phyloP scores from a whole-genome alignment of 768 basidiomycete genomes.

The Coprinellus aureogranulatus region DNA sequence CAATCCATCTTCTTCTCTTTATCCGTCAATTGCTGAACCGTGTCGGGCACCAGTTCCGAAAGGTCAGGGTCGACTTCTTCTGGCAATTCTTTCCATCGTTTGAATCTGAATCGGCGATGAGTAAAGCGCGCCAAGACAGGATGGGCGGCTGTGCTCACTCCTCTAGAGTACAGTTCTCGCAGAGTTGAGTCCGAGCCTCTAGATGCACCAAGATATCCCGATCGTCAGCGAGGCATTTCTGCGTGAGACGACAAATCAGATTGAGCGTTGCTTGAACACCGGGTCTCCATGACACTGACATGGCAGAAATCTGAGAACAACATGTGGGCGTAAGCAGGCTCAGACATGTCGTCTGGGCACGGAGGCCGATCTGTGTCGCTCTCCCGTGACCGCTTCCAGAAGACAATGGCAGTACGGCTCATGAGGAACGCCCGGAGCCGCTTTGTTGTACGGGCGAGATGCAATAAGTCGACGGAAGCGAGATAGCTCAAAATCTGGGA shows the following conservation, averaged over 20 bases:
- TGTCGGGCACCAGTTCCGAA: background rate
- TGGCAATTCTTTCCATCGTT: background rate
- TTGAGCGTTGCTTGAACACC: background rate
- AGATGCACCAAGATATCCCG: background rate
- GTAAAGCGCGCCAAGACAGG: background rate
- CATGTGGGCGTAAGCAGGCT: background rate
- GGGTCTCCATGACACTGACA: background rate
- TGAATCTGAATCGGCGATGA: background rate
- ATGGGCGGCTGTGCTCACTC: background rate
- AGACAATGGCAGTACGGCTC: background rate
- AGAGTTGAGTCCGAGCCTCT: background rate
- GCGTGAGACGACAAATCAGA: background rate
- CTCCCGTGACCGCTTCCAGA: background rate
- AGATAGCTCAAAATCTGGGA: background rate
- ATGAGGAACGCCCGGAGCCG: background rate
- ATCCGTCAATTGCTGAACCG: background rate
- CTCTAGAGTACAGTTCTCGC: background rate
- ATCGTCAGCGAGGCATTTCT: background rate
- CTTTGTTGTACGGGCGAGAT: background rate
- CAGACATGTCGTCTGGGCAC: background rate
- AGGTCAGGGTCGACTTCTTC: background rate
- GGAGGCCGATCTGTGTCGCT: background rate
- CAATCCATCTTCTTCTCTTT: background rate
- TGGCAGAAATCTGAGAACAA: background rate
- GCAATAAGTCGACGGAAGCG: background rate